Percentiles rank a stretch among this genome's conserved stretches.
phyloP scores from a whole-genome alignment of 768 basidiomycete species.

The Gloeopeniophorella convolvens region DNA sequence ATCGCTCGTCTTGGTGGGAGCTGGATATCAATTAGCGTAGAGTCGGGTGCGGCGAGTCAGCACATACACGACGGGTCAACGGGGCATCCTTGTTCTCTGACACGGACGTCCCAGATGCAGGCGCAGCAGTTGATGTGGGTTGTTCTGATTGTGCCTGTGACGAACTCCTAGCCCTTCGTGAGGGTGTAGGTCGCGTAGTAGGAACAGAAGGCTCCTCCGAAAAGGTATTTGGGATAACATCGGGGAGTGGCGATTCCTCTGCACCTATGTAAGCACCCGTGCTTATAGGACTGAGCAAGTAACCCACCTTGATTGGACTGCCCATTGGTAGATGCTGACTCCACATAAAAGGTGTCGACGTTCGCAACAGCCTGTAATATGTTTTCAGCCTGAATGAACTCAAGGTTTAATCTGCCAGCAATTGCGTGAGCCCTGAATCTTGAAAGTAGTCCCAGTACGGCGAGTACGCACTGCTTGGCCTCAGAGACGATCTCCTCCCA shows the following conservation, averaged over 20 bases:
- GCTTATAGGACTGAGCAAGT: not conserved
- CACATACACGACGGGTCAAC: constrained; percentile 2
- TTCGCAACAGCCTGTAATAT: constrained; percentile 46
- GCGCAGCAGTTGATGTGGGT: not conserved
- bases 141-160: not conserved
- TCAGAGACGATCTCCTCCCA: constrained; percentile 51
- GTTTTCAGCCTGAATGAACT: constrained; percentile 40
- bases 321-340: constrained; percentile 32
- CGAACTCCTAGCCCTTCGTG: not conserved
- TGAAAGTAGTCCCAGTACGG: not conserved
- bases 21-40: constrained; percentile 2
- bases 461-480: constrained; percentile 39
- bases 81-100: not conserved
- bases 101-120: not conserved
- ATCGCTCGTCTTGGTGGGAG: constrained; percentile 12
- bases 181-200: constrained; percentile 14
- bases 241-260: constrained; percentile 37
- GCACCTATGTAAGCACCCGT: not conserved
- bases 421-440: not conserved
- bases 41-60: not conserved
- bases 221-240: constrained; percentile 46
- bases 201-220: constrained; percentile 43
- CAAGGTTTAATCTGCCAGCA: constrained; percentile 33
- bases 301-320: constrained; percentile 4
- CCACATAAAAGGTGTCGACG: constrained; percentile 31